phyloP scores from a whole-genome alignment of 148 eudicot genomes.

The Gaultheria prostrata region DNA sequence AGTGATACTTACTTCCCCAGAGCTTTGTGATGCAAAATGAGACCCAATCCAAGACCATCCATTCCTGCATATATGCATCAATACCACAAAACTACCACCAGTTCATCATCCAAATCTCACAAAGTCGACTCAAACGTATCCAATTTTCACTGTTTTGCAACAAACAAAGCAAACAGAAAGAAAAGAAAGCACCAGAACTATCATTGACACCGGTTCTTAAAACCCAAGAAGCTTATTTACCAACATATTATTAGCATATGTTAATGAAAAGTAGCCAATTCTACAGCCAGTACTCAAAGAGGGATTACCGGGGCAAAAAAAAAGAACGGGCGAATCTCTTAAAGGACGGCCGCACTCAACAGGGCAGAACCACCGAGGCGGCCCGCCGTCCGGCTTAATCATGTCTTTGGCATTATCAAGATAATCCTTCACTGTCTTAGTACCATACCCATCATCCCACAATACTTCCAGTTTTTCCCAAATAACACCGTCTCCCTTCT shows the following conservation, averaged over 20 bases:
- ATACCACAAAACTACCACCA: background rate
- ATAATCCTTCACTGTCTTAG: constrained; percentile 71
- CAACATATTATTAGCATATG: background rate
- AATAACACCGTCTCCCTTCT: constrained; percentile 13
- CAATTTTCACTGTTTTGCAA: background rate
- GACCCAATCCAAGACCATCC: constrained; percentile 96
- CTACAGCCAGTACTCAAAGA: background rate
- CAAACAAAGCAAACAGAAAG: background rate
- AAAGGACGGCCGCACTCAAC: constrained; percentile 73
- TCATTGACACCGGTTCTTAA: background rate
- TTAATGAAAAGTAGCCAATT: background rate
- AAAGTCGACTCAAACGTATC: background rate
- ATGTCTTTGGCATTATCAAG: constrained; percentile 69
- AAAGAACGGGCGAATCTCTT: constrained; percentile 69
- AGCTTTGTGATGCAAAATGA: constrained; percentile 78
- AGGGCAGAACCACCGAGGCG: constrained; percentile 89
- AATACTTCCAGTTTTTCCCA: constrained; percentile 47
- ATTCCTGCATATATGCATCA: constrained; percentile 51
- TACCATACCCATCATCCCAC: constrained; percentile 97
- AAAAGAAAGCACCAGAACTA: background rate
- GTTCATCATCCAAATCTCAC: background rate
- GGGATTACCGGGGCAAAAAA: constrained; percentile 87
- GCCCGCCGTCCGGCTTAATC: constrained; percentile 79
- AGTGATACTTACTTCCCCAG: constrained; percentile 67
- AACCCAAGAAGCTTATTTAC: background rate